Evolutionary conservation across 306 rosid genomes (phyloP).

Genomic region (Prunus campanulata): DNA sequence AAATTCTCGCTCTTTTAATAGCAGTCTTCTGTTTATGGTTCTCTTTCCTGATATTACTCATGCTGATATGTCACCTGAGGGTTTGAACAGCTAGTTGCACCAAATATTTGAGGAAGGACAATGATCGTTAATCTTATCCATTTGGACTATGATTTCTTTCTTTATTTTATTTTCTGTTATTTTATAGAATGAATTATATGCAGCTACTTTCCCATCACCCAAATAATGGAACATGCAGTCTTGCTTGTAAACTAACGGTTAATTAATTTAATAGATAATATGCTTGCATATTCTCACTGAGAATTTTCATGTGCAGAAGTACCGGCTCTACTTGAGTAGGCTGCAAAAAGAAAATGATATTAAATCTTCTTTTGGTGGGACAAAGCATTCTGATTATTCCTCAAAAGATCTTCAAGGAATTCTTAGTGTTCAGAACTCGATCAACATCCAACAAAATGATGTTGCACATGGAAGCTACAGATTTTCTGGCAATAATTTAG

Average conservation of each 20-base stretch:
- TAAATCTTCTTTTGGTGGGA: slow-evolving; percentile 58
- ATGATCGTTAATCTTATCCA: not conserved
- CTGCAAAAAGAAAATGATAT: slow-evolving; percentile 71
- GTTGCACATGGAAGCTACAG: slow-evolving; percentile 47
- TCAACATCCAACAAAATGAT: slow-evolving; percentile 47
- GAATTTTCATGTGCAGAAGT: slow-evolving; percentile 60
- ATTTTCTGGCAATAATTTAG: slow-evolving; percentile 43
- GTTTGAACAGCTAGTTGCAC: not conserved
- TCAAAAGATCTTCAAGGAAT: slow-evolving; percentile 55
- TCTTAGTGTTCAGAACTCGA: slow-evolving; percentile 46
- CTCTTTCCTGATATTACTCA: not conserved
- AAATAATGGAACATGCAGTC: not conserved
- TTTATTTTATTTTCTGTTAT: not conserved
- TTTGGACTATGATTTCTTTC: not conserved
- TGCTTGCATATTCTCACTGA: slow-evolving; percentile 27
- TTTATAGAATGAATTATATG: not conserved
- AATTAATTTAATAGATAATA: slow-evolving; percentile 12
- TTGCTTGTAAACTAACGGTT: not conserved
- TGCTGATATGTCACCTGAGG: not conserved
- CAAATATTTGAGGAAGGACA: not conserved
- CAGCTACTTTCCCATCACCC: not conserved
- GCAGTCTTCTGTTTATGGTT: not conserved
- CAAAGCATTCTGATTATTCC: slow-evolving; percentile 56
- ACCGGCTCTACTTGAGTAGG: slow-evolving; percentile 90
- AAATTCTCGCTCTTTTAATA: not conserved